Base-by-base conservation (phyloP, 2,329 filamentous ascomycete species). In the Beauveria caledonica region DNA sequence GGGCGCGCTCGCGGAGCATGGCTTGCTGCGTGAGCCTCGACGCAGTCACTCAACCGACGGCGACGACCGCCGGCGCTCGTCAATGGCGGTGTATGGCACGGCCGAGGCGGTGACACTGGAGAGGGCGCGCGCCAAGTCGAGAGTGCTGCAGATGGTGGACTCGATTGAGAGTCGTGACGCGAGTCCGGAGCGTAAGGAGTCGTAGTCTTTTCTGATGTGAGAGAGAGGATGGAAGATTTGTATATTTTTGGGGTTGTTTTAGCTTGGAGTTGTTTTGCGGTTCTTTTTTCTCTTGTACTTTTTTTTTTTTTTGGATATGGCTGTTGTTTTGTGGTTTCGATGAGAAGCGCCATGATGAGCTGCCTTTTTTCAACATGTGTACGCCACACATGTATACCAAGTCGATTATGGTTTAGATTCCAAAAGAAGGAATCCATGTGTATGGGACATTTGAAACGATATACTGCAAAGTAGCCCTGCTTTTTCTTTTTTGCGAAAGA, bases 61-160 rank as follows among this genome's bases (percentile, higher is more conserved):
- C 21, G 71, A 70, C 25, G 2, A 42, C n/a, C 27, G 69, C 54
- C 64, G 68, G 15, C 67, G 69, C 13, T 67, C 68, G 19, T 72
- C 71, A 10, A 70, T 73, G 40, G 70, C 70, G 17, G 63, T 77
- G 29, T 73, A 76, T 29, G 57, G 57, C 53, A 78, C 76, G 21
- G 81, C 80, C 3, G 74, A 82, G 67, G 77, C 74, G n/a, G 72
- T 82, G 55, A 70, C 69, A 46, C 63, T 77, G 23, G 73, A 77
- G 64, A 69, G 70, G 61, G 74, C 78, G 10, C 68, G 72, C 64
- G 78, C 77, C 15, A 56, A 56, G 45, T 60, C 59, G 15, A 69
- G 76, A 40, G 82, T 85, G 29, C 68, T 82, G 51, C 74, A 77
- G 50, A 83, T 85, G 80, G 80, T 85, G 44, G 76, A 84, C 66